Conservation (phyloP, 805 yeast genomes). For the Candida boidinii region DNA sequence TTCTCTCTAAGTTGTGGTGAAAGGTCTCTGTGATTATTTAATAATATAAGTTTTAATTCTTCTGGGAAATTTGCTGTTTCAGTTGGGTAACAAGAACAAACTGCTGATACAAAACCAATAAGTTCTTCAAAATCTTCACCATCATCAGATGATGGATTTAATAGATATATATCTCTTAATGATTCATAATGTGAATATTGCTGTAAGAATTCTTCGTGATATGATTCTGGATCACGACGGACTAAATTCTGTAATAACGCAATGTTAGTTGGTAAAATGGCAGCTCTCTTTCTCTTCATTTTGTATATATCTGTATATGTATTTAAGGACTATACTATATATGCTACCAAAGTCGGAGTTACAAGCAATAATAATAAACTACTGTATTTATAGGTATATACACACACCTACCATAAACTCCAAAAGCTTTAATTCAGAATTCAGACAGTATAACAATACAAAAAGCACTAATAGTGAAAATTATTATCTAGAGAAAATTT, state of each 20-base stretch:
- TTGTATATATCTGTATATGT: not conserved
- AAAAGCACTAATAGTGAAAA: no score
- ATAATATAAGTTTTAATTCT: conserved; percentile 61
- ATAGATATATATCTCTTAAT: conserved; percentile 73
- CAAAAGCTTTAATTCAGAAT: no score
- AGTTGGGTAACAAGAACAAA: conserved; percentile 80
- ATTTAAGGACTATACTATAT: not conserved
- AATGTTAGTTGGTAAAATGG: conserved; percentile 85
- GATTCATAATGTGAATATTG: conserved; percentile 93
- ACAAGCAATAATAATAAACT: no score
- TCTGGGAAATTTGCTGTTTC: conserved; percentile 81
- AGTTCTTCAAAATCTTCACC: conserved; percentile 70
- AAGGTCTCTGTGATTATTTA: conserved; percentile 71
- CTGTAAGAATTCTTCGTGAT: conserved; percentile 86
- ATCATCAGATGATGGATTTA: conserved; percentile 56
- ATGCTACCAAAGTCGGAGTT: no score
- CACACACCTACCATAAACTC: no score
- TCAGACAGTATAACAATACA: no score
- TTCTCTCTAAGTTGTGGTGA: conserved; percentile 86
- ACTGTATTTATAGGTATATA: no score
- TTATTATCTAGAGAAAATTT: no score
- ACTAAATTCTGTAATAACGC: conserved; percentile 87
- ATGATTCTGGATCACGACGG: conserved; percentile 89
- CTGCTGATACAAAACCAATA: conserved; percentile 87
- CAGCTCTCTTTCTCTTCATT: conserved; percentile 93